Conservation (phyloP, 768 basidiomycete species). For the Boletus reticulatus region DNA sequence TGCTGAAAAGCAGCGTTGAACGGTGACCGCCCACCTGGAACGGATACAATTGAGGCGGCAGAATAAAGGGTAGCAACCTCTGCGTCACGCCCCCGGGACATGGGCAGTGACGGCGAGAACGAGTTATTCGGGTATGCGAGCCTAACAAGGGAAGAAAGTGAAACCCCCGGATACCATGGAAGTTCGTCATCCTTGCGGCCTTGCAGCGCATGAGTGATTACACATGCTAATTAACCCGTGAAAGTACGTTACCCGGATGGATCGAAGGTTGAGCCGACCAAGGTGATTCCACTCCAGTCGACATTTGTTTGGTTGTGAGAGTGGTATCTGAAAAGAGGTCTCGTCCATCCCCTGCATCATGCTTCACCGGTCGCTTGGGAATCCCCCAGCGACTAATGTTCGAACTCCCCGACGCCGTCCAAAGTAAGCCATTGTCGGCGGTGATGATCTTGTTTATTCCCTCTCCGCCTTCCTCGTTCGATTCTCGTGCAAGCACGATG, state of each 20-base stretch:
- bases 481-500: conserved; percentile 72
- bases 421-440: conserved; percentile 81
- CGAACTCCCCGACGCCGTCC: conserved; percentile 87
- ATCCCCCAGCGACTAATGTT: conserved; percentile 81
- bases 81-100: conserved; percentile 52
- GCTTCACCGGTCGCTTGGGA: conserved; percentile 40
- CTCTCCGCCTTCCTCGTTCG: conserved; percentile 45
- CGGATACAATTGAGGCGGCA: conserved; percentile 76
- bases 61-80: conserved; percentile 87
- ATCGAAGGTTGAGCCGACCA: conserved; percentile 10
- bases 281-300: conserved; percentile 16
- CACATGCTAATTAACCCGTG: neutral
- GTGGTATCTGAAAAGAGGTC: conserved; percentile 14
- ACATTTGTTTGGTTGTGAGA: conserved; percentile 7
- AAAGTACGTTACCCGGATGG: conserved; percentile 19
- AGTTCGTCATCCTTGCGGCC: conserved; percentile 19
- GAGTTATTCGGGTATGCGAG: conserved; percentile 67
- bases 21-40: conserved; percentile 46
- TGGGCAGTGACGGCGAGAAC: conserved; percentile 40
- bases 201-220: conserved; percentile 14
- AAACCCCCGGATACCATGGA: conserved; percentile 55
- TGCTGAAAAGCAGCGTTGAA: conserved; percentile 36
- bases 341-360: conserved; percentile 10
- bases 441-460: conserved; percentile 82
- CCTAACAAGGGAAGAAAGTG: conserved; percentile 67